Evolutionary conservation across 371 early-diverging fungal genomes (phyloP), one percentile per base, ranked within the genome.

Genomic region (Lichtheimia ornata): DNA sequence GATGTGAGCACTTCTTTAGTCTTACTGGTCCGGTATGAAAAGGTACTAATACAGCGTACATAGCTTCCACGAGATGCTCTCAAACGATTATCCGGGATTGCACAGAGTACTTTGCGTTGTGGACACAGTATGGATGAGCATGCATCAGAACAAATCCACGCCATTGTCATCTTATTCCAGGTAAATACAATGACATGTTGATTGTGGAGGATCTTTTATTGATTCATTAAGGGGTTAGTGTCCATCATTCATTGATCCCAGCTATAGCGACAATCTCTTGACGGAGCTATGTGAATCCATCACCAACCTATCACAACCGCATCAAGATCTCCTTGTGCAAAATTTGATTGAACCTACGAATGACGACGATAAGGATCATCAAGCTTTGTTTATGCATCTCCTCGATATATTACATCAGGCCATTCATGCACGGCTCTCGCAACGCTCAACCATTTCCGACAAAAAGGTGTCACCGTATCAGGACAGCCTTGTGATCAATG

Each of bases 401-500:
- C 50, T 77, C 24, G 30, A 65, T 14, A 13, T 61, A 18, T 70
- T 72, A 30, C 74, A 77, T 20, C 43, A 63, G 3, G 55, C 70
- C 24, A 62, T 77, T 3, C 65, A 65, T 14, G 51, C 59, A 9
- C 43, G 58, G 24, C 63, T 67, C 22, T 27, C 42, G 20, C 1
- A 17, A 17, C 20, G 42, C 17, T 54, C 53, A 7, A 22, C 56
- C 25, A 35, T 35, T 35, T 35, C 35, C 0, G 57, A 57, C 14
- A 52, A 62, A 55, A 56, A 56, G 28, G 50, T 68, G 2, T 66
- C 66, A 22, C 71, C 76, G 0, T 74, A 81, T 63, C 65, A 72
- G 45, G 79, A 84, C 51, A 59, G 69, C 13, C 60, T 65, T 2
- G 73, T 81, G 4, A 74, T 78, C 41, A 66, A 75, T 60, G 76